These are phyloP conservation scores for Nicotiana rustica DNA, from an alignment of 305 asterid genomes.

Conservation along the genomic window DNA sequence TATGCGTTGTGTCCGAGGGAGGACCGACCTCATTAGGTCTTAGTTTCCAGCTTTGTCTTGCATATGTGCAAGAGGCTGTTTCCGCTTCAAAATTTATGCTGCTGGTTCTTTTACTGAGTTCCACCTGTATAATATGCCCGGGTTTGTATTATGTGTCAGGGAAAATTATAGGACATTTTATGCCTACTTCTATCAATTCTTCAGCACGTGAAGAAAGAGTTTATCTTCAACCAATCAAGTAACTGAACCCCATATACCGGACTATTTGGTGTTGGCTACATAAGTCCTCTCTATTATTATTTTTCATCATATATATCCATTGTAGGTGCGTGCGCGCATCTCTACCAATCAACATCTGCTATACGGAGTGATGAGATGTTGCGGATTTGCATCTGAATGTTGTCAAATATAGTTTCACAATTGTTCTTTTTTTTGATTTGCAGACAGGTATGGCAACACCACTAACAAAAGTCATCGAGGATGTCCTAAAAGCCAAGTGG, in stretches of 20 bases:
- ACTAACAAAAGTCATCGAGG: slow-evolving; percentile 67
- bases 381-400: slow-evolving; percentile 24
- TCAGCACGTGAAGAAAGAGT: not conserved
- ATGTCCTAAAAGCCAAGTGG: slow-evolving; percentile 85
- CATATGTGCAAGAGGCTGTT: too few relatives aligned
- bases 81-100: not conserved
- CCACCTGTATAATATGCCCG: not conserved
- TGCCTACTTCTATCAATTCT: slow-evolving; percentile 8
- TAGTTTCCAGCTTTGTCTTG: too few relatives aligned
- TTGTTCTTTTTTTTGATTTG: slow-evolving; percentile 37
- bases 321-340: too few relatives aligned
- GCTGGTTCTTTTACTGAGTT: not conserved
- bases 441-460: slow-evolving; percentile 69
- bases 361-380: not conserved
- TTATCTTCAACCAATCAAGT: not conserved
- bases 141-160: not conserved
- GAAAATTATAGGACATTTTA: not conserved
- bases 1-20: too few relatives aligned
- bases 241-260: not conserved
- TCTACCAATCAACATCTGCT: not conserved
- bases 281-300: not conserved
- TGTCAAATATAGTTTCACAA: not conserved
- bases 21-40: too few relatives aligned
- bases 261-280: not conserved
- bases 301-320: not conserved